Base-by-base conservation (phyloP, 345 rosid species). In the Gossypium herbaceum region DNA sequence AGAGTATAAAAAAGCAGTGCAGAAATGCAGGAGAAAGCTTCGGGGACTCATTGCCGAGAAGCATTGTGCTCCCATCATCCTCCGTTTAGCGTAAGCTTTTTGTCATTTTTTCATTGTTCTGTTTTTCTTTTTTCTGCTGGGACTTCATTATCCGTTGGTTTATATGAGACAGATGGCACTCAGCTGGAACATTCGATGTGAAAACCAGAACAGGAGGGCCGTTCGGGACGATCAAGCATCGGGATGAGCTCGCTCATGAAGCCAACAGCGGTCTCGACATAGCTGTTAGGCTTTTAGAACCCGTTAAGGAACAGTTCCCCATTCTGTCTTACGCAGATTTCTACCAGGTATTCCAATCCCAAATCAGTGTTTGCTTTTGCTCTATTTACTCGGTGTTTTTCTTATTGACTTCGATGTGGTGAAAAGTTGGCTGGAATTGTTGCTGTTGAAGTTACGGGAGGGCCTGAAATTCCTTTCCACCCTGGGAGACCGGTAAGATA, bases 191-290 rank as follows among this genome's bases (percentile, higher is more conserved):
- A 2, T 94, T 80, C 68, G 98, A 94, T 51, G 82, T 82, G 84
- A 60, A 84, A 58, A 78, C 93, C 11, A 89, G 86, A 83, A 89
- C 93, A 0, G 97, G 97, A 66, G 98, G 98, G 12, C 98, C 98
- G 2, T 94, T 88, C 67, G 97, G 97, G 79, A 94, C 98, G 41
- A 92, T 94, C 63, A 90, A 76, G 85, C 85, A 86, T 69, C 84
- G 85, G 1, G 83, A 78, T 8, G 97, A 94, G 85, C 85, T 89
- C 1, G 88, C 91, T 17, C 92, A 91, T 54, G 91, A 68, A 12
- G 97, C 97, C 17, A 94, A 94, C 88, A 88, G 78, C 34, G 97
- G 98, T 72, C 96, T 94, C n/a, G 97, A 92, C 75, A 94, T 91
- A 25, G 94, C 98, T 25, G 73, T 92, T 5, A 84, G 93, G 77